phyloP scores from a whole-genome alignment of 225 moss, liverwort and hornwort species.

The Pseudoscleropodium purum region DNA sequence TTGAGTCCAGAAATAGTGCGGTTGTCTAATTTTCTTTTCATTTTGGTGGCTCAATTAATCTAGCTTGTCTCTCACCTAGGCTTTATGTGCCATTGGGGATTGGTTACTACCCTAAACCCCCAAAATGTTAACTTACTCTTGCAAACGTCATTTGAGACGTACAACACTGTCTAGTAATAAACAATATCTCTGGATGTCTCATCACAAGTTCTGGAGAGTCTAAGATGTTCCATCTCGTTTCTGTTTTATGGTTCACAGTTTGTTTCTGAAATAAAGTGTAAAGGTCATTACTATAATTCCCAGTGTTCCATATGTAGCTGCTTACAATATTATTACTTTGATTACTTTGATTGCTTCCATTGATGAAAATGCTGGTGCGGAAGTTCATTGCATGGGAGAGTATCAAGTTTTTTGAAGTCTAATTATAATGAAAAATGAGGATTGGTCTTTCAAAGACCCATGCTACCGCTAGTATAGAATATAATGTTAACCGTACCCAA shows the following conservation, averaged over 20 bases:
- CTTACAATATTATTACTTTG: not conserved
- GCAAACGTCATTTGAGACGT: not conserved
- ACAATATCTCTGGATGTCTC: not conserved
- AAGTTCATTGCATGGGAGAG: not conserved
- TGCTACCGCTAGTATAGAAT: not conserved
- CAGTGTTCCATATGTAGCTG: not conserved
- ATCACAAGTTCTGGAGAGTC: not conserved
- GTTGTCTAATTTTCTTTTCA: not conserved
- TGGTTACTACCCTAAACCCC: not conserved
- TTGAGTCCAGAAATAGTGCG: not conserved
- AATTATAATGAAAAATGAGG: not conserved
- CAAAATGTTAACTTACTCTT: too few relatives aligned
- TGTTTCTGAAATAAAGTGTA: not conserved
- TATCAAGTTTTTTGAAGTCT: not conserved
- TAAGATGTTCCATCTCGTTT: not conserved
- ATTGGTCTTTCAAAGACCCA: not conserved
- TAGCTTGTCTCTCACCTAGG: not conserved
- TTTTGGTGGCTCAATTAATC: not conserved
- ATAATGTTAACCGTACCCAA: not conserved
- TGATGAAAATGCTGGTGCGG: not conserved
- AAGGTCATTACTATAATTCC: not conserved
- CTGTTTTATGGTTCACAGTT: not conserved
- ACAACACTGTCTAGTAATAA: not conserved
- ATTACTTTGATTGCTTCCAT: not conserved
- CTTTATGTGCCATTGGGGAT: too few relatives aligned